phyloP scores from a whole-genome alignment of 768 basidiomycete species.

The Termitomyces sp. region DNA sequence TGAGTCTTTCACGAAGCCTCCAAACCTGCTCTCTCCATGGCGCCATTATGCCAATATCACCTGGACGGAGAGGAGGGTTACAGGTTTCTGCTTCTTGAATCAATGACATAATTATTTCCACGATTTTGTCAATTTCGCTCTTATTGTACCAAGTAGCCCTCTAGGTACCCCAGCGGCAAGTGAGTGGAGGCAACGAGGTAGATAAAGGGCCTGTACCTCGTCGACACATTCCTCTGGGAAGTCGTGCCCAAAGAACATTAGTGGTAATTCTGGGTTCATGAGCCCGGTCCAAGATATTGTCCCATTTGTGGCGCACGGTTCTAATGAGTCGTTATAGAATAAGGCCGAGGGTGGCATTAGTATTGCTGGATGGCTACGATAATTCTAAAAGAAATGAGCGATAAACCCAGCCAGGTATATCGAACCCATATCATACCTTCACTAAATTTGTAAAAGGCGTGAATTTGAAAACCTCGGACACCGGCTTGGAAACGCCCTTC shows the following conservation, averaged over 20 bases:
- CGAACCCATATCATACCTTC: constrained; percentile 29
- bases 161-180: constrained; percentile 20
- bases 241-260: constrained; percentile 45
- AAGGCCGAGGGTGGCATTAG: constrained; percentile 54
- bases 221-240: constrained; percentile 43
- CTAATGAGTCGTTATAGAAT: constrained; percentile 50
- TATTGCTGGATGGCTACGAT: constrained; percentile 51
- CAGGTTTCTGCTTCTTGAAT: constrained; percentile 34
- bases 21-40: constrained; percentile 55
- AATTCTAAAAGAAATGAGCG: constrained; percentile 31
- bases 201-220: constrained; percentile 31
- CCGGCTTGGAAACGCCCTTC: constrained; percentile 4
- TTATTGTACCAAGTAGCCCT: constrained; percentile 50
- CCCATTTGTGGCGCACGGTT: constrained; percentile 46
- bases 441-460: constrained; percentile 42
- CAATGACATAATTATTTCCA: constrained; percentile 38
- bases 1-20: constrained; percentile 44
- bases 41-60: constrained; percentile 50
- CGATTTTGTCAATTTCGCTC: constrained; percentile 42
- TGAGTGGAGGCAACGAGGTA: background rate
- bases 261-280: constrained; percentile 36
- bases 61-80: constrained; percentile 37
- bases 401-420: background rate
- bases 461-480: constrained; percentile 13
- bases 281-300: constrained; percentile 40